These are phyloP conservation scores for Bertia moriformis DNA, from an alignment of 2,329 filamentous ascomycete species.

Conservation along the genomic window DNA sequence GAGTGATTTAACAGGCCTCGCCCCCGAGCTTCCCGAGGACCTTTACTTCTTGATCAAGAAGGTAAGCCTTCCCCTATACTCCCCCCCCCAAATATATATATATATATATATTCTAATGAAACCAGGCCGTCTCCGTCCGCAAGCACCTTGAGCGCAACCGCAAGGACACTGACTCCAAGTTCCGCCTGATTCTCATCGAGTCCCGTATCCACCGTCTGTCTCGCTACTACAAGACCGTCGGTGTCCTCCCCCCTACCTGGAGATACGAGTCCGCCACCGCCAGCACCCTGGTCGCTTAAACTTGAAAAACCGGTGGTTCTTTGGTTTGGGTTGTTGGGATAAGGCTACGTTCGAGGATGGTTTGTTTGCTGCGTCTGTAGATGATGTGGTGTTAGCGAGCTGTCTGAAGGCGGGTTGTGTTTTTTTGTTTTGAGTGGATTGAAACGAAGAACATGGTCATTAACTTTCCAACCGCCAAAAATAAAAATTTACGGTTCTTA, in stretches of 20 bases:
- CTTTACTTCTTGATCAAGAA: slow-evolving; percentile 99
- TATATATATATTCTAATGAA: no score
- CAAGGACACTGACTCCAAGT: slow-evolving; percentile 99
- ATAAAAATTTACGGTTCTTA: no score
- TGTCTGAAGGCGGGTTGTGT: no score
- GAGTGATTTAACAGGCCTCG: slow-evolving; percentile 91
- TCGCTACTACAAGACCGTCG: slow-evolving; percentile 94
- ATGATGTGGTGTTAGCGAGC: no score
- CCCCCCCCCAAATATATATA: neutral
- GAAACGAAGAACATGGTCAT: no score
- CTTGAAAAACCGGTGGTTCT: slow-evolving; percentile 1
- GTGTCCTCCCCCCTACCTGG: slow-evolving; percentile 33
- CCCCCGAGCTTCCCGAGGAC: slow-evolving; percentile 97
- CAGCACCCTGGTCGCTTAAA: slow-evolving; percentile 9
- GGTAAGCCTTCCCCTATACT: slow-evolving; percentile 50
- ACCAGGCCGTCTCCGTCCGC: slow-evolving; percentile 85
- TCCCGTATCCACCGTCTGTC: slow-evolving; percentile 99
- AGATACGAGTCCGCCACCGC: slow-evolving; percentile 21
- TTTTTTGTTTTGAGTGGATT: no score
- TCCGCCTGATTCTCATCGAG: slow-evolving; percentile 99
- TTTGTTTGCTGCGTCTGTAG: no score
- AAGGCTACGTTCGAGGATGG: neutral
- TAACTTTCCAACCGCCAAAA: no score
- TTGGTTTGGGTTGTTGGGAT: slow-evolving; percentile 3
- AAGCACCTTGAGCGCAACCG: slow-evolving; percentile 99